phyloP scores from a whole-genome alignment of 192 early-diverging fungal genomes.

The Anaeromyces robustus region DNA sequence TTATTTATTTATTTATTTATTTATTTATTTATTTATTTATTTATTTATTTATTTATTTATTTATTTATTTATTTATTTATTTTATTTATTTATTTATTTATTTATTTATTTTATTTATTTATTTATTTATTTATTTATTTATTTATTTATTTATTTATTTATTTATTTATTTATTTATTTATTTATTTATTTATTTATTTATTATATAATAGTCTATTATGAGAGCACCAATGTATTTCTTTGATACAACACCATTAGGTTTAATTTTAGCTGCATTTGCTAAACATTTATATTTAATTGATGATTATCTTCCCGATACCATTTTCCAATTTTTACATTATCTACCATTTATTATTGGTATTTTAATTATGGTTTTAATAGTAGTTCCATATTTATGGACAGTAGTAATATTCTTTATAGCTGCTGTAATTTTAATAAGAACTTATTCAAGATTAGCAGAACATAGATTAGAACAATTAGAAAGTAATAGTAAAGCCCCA shows the following conservation, averaged over 20 bases:
- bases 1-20: too few species aligned
- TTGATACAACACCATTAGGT: slow-evolving; percentile 39
- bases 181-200: neutral
- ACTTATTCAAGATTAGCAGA: neutral
- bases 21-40: too few species aligned
- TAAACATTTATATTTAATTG: slow-evolving; percentile 30
- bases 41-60: too few species aligned
- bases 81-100: too few species aligned
- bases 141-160: too few species aligned
- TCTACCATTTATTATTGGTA: slow-evolving; percentile 28
- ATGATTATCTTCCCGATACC: slow-evolving; percentile 30
- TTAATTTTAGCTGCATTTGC: slow-evolving; percentile 33
- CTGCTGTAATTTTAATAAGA: neutral
- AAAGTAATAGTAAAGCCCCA: slow-evolving; percentile 35
- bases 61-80: too few species aligned
- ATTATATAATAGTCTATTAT: neutral
- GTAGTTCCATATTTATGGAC: slow-evolving; percentile 46
- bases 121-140: too few species aligned
- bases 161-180: too few species aligned
- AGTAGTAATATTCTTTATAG: slow-evolving; percentile 22
- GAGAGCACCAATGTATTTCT: slow-evolving; percentile 36
- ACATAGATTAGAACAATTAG: neutral
- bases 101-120: too few species aligned
- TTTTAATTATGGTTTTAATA: slow-evolving; percentile 37
- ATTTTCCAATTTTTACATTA: slow-evolving; percentile 32